These are phyloP conservation scores for Wallacemonas sp. DNA, from an alignment of 208 protist genomes.

Conservation along the genomic window DNA sequence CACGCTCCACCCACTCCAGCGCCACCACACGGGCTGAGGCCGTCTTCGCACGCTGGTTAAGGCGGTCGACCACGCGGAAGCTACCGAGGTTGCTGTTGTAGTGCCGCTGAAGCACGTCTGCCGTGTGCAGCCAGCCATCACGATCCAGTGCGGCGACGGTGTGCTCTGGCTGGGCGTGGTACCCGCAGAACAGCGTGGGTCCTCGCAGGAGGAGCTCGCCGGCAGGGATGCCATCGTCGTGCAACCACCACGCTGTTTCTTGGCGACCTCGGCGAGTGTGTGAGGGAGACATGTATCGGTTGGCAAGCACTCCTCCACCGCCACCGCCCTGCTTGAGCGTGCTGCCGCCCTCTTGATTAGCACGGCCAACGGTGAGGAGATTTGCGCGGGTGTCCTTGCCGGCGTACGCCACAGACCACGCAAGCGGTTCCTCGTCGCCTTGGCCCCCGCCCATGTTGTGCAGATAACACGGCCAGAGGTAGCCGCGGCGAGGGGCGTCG, in stretches of 20 bases:
- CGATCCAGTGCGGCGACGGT: constrained; percentile 64
- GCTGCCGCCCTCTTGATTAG: too few species aligned
- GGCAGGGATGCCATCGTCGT: constrained; percentile 29
- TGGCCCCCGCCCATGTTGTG: constrained; percentile 42
- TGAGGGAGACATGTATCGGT: too few species aligned
- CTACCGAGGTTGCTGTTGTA: constrained; percentile 32
- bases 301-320: too few species aligned
- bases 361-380: not conserved
- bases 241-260: constrained; percentile 21
- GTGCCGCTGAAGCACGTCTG: constrained; percentile 60
- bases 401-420: not conserved
- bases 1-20: constrained; percentile 62
- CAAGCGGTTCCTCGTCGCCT: constrained; percentile 39
- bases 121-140: constrained; percentile 72
- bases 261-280: constrained; percentile 23
- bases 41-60: constrained; percentile 67
- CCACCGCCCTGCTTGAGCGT: too few species aligned
- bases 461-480: constrained; percentile 8
- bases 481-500: constrained; percentile 30
- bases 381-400: not conserved
- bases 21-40: constrained; percentile 56
- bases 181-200: constrained; percentile 64
- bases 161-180: constrained; percentile 75
- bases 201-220: constrained; percentile 80
- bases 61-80: constrained; percentile 68